Evolutionary conservation across 768 basidiomycete species (phyloP).

Genomic region (Trametes cingulata): DNA sequence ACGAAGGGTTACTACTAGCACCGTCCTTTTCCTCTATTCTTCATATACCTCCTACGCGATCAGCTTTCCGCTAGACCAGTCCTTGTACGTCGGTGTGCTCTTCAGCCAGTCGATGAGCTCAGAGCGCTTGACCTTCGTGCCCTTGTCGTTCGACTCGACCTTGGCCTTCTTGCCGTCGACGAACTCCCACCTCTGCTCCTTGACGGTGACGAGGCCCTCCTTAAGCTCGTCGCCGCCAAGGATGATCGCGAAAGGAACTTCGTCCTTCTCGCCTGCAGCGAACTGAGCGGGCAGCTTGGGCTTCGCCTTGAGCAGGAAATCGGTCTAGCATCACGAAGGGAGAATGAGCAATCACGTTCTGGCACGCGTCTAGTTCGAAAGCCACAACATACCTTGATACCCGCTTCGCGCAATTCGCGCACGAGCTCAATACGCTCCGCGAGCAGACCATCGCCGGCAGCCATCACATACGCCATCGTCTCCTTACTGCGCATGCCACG

Average conservation of each 20-base stretch:
- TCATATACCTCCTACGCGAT: not conserved
- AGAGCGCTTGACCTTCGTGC: conserved; percentile 41
- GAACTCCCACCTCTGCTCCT: conserved; percentile 85
- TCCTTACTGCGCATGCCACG: conserved; percentile 81
- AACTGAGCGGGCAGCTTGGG: conserved; percentile 89
- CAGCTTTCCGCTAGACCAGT: conserved; percentile 37
- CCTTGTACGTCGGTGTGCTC: conserved; percentile 30
- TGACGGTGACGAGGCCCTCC: conserved; percentile 83
- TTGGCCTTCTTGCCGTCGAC: conserved; percentile 70
- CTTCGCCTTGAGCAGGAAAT: conserved; percentile 91
- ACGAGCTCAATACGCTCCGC: conserved; percentile 82
- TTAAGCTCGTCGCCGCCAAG: conserved; percentile 86
- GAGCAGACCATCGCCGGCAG: conserved; percentile 85
- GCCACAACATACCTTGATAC: conserved; percentile 68
- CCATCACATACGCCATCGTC: conserved; percentile 93
- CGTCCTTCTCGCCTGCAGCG: conserved; percentile 86
- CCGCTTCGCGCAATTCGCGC: conserved; percentile 77
- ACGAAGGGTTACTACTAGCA: conserved; percentile 1
- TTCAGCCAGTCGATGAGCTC: conserved; percentile 39
- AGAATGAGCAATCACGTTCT: conserved; percentile 5
- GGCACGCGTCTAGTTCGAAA: too few species aligned
- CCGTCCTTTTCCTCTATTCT: not conserved
- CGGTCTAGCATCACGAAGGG: conserved; percentile 54
- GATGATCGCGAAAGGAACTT: conserved; percentile 91
- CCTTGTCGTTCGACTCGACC: conserved; percentile 50